A percentile compares a stretch with the other conserved stretches of the same genome.
Conservation (phyloP, 352 stramenopile genomes). For the Pythium volutum region DNA sequence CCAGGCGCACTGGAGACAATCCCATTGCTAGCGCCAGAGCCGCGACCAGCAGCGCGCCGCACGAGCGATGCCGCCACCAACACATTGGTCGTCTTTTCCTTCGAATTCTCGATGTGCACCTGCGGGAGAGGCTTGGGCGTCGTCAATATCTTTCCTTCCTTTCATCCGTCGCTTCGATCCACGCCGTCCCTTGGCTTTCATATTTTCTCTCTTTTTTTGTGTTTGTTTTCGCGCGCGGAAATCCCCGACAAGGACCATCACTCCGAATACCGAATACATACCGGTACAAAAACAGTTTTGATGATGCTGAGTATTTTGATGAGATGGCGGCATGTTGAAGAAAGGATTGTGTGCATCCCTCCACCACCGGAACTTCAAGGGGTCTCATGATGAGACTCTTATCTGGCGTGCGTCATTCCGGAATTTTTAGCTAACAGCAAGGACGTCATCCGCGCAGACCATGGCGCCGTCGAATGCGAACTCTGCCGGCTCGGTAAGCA, state of each 20-base stretch:
- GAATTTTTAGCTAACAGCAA: background rate
- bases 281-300: background rate
- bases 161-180: constrained; percentile 9
- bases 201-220: constrained; percentile 10
- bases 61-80: background rate
- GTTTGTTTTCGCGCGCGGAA: background rate
- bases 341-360: background rate
- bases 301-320: background rate
- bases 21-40: background rate
- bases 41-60: background rate
- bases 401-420: background rate
- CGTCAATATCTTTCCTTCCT: constrained; percentile 14
- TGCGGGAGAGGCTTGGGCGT: background rate
- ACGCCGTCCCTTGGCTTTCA: background rate
- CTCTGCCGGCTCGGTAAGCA: constrained; percentile 16
- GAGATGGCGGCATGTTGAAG: constrained; percentile 17
- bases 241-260: constrained; percentile 3
- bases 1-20: background rate
- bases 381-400: background rate
- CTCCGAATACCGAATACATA: background rate
- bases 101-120: background rate
- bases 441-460: background rate
- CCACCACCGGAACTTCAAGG: background rate
- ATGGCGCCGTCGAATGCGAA: constrained; percentile 7
- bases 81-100: background rate